Evolutionary conservation across 352 stramenopile genomes (phyloP).

Genomic region (Phytophthora fragariae): DNA sequence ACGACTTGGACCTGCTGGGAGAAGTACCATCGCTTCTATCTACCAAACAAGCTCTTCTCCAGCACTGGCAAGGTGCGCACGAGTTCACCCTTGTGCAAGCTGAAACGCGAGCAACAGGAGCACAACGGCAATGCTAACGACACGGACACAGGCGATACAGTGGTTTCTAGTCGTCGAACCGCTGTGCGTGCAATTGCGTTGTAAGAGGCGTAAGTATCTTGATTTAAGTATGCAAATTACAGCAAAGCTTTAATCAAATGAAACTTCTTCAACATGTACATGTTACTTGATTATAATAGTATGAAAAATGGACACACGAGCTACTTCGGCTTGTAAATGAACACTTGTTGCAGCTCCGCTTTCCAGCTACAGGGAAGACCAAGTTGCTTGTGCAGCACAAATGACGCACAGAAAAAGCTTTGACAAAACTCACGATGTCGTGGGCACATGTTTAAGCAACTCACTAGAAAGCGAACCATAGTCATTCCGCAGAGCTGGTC

Average conservation of each 20-base stretch:
- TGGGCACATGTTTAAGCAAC: not conserved
- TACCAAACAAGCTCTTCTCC: not conserved
- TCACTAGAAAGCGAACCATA: not conserved
- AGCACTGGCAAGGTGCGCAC: not conserved
- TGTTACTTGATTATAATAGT: not conserved
- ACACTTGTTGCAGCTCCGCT: not conserved
- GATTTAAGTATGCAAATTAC: not conserved
- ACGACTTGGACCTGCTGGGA: conserved; percentile 27
- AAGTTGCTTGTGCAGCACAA: not conserved
- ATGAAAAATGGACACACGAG: not conserved
- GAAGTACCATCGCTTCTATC: conserved; percentile 30
- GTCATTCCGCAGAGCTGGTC: not conserved
- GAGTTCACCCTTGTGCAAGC: no score
- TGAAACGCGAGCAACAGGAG: no score
- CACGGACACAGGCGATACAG: no score
- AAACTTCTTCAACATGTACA: not conserved
- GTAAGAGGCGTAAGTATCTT: not conserved
- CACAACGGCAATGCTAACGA: no score
- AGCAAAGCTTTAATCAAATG: not conserved
- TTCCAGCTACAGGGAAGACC: not conserved
- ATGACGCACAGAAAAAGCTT: not conserved
- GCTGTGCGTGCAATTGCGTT: not conserved
- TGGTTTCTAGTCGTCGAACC: not conserved
- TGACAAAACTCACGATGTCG: not conserved
- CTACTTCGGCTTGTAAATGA: not conserved